Evolutionary conservation across 768 basidiomycete genomes (phyloP).

Genomic region (Cyathus striatus): DNA sequence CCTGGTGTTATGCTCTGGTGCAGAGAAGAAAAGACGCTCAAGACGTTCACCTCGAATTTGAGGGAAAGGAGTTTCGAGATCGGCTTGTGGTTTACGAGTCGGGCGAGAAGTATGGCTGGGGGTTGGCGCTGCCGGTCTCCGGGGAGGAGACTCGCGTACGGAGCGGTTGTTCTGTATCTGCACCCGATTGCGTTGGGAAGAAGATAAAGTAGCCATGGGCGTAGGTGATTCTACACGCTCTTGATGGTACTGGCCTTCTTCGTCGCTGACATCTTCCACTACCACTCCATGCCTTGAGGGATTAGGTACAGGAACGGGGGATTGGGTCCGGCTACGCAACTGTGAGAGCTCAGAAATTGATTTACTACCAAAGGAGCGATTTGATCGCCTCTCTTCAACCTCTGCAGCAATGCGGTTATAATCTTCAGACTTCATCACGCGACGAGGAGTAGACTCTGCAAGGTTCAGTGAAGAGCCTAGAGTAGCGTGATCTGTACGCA

Average conservation of each 20-base stretch:
- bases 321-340: background rate
- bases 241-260: slow-evolving; percentile 3
- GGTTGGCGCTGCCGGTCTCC: slow-evolving; percentile 2
- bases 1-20: slow-evolving; percentile 67
- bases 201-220: background rate
- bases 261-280: slow-evolving; percentile 11
- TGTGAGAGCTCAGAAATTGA: slow-evolving; percentile 2
- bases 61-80: slow-evolving; percentile 63
- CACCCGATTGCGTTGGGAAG: no score
- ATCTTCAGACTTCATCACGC: slow-evolving; percentile 54
- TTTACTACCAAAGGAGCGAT: slow-evolving; percentile 20
- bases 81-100: slow-evolving; percentile 5
- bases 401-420: slow-evolving; percentile 61
- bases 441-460: slow-evolving; percentile 16
- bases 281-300: background rate
- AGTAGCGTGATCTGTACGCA: slow-evolving; percentile 51
- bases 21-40: slow-evolving; percentile 78
- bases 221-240: slow-evolving; percentile 5
- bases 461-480: slow-evolving; percentile 34
- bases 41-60: slow-evolving; percentile 74
- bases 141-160: no score
- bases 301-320: slow-evolving; percentile 1
- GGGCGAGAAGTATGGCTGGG: background rate
- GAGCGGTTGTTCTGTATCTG: no score
- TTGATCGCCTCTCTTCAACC: slow-evolving; percentile 59